Conservation (phyloP, 2,329 filamentous ascomycete species). For the Colletotrichum euphorbiae region DNA sequence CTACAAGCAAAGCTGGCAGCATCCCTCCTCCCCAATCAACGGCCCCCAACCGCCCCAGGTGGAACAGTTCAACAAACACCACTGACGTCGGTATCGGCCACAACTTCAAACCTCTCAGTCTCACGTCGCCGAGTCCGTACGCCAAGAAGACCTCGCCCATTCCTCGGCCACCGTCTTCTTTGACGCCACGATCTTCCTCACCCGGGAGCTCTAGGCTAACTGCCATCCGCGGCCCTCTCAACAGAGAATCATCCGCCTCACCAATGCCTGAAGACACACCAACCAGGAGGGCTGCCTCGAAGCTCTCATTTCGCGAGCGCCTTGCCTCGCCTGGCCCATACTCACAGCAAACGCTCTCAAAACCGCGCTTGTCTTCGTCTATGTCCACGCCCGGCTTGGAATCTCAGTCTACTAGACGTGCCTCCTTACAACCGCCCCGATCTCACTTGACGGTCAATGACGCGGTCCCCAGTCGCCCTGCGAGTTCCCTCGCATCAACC, state of each 20-base stretch:
- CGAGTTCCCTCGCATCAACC: conserved; percentile 65
- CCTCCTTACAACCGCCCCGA: conserved; percentile 64
- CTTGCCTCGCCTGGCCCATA: conserved; percentile 62
- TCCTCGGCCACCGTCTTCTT: conserved; percentile 55
- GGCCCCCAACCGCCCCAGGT: conserved; percentile 72
- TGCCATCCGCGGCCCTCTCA: conserved; percentile 59
- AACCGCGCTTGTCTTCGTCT: conserved; percentile 58
- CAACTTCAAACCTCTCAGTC: conserved; percentile 72
- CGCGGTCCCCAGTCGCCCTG: conserved; percentile 57
- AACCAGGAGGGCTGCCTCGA: conserved; percentile 55
- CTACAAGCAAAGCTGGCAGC: conserved; percentile 45
- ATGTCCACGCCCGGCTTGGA: conserved; percentile 56
- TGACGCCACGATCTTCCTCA: conserved; percentile 53
- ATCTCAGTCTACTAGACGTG: conserved; percentile 55
- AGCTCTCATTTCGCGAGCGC: conserved; percentile 67
- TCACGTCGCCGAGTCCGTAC: conserved; percentile 71
- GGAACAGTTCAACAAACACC: conserved; percentile 77
- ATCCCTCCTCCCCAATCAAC: conserved; percentile 59
- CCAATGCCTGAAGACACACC: conserved; percentile 60
- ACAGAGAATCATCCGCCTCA: conserved; percentile 60
- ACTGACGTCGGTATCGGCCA: conserved; percentile 74
- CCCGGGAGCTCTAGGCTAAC: conserved; percentile 60
- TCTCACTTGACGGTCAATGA: conserved; percentile 47
- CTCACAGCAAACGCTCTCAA: conserved; percentile 58
- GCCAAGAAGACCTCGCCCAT: conserved; percentile 58